phyloP scores from a whole-genome alignment of 2,329 filamentous ascomycete genomes.

The Botrytis byssoidea region DNA sequence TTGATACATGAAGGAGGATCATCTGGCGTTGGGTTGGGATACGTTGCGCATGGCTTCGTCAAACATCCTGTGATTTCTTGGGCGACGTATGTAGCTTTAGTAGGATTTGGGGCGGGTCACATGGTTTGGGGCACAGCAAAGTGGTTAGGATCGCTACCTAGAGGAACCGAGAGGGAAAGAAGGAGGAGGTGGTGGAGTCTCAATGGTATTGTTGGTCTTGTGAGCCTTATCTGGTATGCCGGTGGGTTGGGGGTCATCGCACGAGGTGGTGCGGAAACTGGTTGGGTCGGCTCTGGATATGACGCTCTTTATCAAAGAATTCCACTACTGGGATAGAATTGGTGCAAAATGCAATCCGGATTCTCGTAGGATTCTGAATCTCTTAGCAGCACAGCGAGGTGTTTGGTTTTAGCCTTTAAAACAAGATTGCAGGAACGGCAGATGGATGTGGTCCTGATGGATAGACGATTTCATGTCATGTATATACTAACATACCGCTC shows the following conservation, averaged over 20 bases:
- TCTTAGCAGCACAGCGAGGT: conserved; percentile 7
- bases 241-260: conserved; percentile 79
- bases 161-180: conserved; percentile 52
- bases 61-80: conserved; percentile 66
- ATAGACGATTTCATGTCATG: not conserved
- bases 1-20: conserved; percentile 76
- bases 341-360: not conserved
- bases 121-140: conserved; percentile 82
- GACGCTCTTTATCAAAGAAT: conserved; percentile 68
- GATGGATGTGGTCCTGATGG: not conserved
- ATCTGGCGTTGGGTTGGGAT: conserved; percentile 80
- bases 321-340: conserved; percentile 49
- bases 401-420: not conserved
- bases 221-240: conserved; percentile 72
- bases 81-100: conserved; percentile 65
- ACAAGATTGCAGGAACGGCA: not conserved
- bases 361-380: not conserved
- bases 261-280: conserved; percentile 63
- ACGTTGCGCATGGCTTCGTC: conserved; percentile 81
- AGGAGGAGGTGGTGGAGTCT: conserved; percentile 69
- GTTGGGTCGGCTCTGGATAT: conserved; percentile 80
- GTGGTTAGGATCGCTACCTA: conserved; percentile 68
- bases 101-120: conserved; percentile 70
- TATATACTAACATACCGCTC: conserved; percentile 9
- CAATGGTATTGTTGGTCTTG: conserved; percentile 59